A percentile compares a stretch with the other conserved stretches of the same genome.
Evolutionary conservation across 2,329 filamentous ascomycete species (phyloP).

Genomic region (Teratosphaeria zuluensis): DNA sequence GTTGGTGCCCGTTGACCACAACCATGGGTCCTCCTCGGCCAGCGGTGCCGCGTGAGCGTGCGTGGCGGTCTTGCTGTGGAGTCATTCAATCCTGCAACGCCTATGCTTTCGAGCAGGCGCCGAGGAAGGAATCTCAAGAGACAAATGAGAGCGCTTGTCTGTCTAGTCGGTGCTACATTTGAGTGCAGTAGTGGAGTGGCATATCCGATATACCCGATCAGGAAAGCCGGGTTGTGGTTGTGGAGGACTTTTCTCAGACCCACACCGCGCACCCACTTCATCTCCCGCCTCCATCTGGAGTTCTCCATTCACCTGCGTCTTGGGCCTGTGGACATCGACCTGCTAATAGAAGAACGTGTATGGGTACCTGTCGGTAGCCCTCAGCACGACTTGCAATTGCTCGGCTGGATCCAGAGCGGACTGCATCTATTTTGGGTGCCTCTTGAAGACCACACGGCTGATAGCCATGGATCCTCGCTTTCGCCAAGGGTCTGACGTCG

Average conservation of each 20-base stretch:
- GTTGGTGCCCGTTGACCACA: not conserved
- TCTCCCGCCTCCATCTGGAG: not conserved
- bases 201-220: not conserved
- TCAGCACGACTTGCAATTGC: not conserved
- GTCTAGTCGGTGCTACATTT: not conserved
- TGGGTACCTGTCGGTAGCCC: not conserved
- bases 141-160: not conserved
- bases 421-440: not conserved
- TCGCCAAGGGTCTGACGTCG: not conserved
- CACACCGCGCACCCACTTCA: not conserved
- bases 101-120: not conserved
- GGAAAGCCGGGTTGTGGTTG: not conserved
- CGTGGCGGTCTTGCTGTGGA: not conserved
- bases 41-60: not conserved
- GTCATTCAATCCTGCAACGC: not conserved
- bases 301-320: not conserved
- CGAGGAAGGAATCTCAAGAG: not conserved
- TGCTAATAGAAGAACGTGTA: no score
- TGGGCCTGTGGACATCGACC: no score
- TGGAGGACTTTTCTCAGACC: not conserved
- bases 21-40: not conserved
- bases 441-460: not conserved
- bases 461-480: no score
- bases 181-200: not conserved
- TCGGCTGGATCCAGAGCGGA: not conserved